phyloP scores from a whole-genome alignment of 108 stramenopile genomes.

The Pseudonitzschia multiseries region DNA sequence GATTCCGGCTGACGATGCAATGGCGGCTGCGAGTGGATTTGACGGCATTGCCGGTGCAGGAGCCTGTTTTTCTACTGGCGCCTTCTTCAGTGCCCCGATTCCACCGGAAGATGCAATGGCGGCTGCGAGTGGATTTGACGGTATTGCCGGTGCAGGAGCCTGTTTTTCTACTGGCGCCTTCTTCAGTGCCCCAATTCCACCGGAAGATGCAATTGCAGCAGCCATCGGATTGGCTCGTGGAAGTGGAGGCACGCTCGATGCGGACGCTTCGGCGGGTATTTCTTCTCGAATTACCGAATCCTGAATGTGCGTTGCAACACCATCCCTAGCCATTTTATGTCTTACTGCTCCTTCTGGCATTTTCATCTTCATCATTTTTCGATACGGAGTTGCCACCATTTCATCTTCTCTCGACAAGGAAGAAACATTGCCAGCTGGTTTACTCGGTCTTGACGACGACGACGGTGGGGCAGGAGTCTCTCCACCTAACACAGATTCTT shows the following conservation, averaged over 20 bases:
- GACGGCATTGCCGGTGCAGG: not conserved
- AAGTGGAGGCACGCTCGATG: not conserved
- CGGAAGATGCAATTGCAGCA: not conserved
- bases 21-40: slow-evolving; percentile 18
- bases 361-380: slow-evolving; percentile 40
- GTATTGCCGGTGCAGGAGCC: not conserved
- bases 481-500: slow-evolving; percentile 26
- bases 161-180: not conserved
- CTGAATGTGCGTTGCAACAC: slow-evolving; percentile 22
- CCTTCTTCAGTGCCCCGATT: slow-evolving; percentile 3
- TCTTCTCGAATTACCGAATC: slow-evolving; percentile 31
- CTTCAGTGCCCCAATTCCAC: slow-evolving; percentile 1
- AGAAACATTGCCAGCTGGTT: slow-evolving; percentile 10
- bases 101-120: not conserved
- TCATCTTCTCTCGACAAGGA: slow-evolving; percentile 34
- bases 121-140: slow-evolving; percentile 14
- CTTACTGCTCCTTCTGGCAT: slow-evolving; percentile 38
- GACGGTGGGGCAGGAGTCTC: slow-evolving; percentile 14
- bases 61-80: not conserved
- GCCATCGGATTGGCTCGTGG: slow-evolving; percentile 18
- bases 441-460: not conserved
- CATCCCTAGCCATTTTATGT: slow-evolving; percentile 29
- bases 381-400: slow-evolving; percentile 27
- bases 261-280: slow-evolving; percentile 5
- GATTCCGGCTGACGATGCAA: slow-evolving; percentile 22